Evolutionary conservation across 352 stramenopile genomes (phyloP), one percentile per base, ranked within the genome.

Genomic region (Phytophthora pini): DNA sequence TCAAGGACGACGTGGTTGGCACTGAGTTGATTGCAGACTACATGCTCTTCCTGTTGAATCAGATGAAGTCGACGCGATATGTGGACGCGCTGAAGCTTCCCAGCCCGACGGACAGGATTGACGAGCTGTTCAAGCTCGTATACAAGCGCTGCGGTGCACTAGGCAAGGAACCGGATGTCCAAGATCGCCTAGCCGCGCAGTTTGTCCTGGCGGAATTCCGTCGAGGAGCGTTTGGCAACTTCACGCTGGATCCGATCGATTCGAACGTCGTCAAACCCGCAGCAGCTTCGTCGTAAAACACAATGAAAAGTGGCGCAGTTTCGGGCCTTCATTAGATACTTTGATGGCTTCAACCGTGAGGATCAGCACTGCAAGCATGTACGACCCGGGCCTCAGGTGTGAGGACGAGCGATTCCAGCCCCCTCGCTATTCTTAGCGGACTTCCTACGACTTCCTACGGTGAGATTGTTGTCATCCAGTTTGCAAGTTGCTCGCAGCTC

Each of bases 21-120:
- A 89, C 81, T 15, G 88, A 95, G 45, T 70, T 95, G 56, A 93
- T 97, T 45, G 89, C 89, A 11, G 89, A 97, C 64, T 96, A 94
- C 57, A 92, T 97, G 82, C 77, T 97, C 24, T 97, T 92, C 70
- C 71, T 80, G 55, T 74, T 97, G 17, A 97, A 97, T 56, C 79
- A 90, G 45, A 79, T 87, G 59, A 72, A 82, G 13, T 93, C 86
- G 8, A 93, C 79, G 52, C 78, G 79, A 8, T 97, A 97, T 54
- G 87, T 94, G 26, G 82, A 94, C 26, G 73, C 79, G 55, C 54
- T 97, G 15, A 75, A 81, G 27, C 69, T 97, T 27, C 34, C 68
- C 4, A 71, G 72, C 27, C 84, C 87, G n/a, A 95, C 79, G 22
- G 87, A 96, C 52, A 67, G 90, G 53, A 89, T 97, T 29, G 61